Base-by-base conservation (phyloP, 148 eudicot genomes). In the Nepenthes mirabilis region DNA sequence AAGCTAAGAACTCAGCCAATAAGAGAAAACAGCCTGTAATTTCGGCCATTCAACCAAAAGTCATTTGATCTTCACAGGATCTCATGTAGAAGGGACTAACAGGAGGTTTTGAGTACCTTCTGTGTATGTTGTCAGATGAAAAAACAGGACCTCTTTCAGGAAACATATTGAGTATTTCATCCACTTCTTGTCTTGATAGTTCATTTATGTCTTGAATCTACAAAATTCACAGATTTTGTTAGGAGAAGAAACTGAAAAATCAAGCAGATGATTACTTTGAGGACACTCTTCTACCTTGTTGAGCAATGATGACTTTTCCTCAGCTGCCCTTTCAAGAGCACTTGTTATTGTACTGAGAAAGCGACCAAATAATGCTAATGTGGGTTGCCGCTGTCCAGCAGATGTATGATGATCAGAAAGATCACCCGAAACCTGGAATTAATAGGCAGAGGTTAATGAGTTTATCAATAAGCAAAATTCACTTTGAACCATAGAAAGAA, bases 121-220 rank as follows among this genome's bases (percentile, higher is more conserved):
- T 81, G 56, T 93, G 87, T 52, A 82, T 93, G 75, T 80, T 86
- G 68, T 89, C 99, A 9, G 91, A 80, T 43, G 89, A 65, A 35
- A 83, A 76, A 72, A 79, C 76, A 68, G 54, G 76, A 68, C 73
- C 79, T 55, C 80, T 73, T 66, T 74, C 75, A 50, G 76, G 74
- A 74, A 71, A 86, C 68, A 75, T 63, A 60, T 66, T 82, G 62
- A 93, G 82, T 52, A 84, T 69, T 47, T 87, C 99, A 78, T 93
- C 99, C 64, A 93, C 97, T 74, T 93, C 99, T 68, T 86, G 99
- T 57, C 99, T 81, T 69, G 99, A 89, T 60, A 89, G 69, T 66
- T 93, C 99, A 75, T 93, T 93, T 68, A 93, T 75, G 65, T 93
- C 95, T 80, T 81, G 88, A 72, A 89, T 89, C 99, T 93, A 62